Evolutionary conservation across 2,329 filamentous ascomycete species (phyloP).

Genomic region (Byssochlamys sp.): DNA sequence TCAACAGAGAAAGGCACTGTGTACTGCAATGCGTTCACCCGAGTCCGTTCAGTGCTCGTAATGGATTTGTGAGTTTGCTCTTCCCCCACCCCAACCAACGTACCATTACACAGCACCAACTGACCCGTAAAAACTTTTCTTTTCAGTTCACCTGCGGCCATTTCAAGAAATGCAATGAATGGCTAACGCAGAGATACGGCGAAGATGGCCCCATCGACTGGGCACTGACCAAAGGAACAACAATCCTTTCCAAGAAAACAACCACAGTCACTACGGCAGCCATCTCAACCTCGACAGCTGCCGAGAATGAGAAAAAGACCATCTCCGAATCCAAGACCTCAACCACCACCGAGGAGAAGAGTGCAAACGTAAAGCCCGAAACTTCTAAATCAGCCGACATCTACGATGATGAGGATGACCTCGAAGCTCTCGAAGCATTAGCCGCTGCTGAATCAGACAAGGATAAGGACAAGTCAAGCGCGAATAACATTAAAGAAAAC

Average conservation of each 20-base stretch:
- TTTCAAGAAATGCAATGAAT: conserved; percentile 46
- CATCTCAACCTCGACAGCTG: conserved; percentile 7
- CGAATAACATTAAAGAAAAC: conserved; percentile 1
- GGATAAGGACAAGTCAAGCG: background rate
- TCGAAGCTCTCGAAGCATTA: conserved; percentile 34
- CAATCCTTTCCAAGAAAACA: conserved; percentile 5
- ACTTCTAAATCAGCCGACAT: conserved; percentile 11
- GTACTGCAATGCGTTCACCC: conserved; percentile 84
- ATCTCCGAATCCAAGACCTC: conserved; percentile 1
- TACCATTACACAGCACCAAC: background rate
- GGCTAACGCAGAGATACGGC: conserved; percentile 71
- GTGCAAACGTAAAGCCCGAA: conserved; percentile 6
- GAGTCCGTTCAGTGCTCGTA: conserved; percentile 74
- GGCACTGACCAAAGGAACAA: conserved; percentile 46
- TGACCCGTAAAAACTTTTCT: background rate
- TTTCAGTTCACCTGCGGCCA: conserved; percentile 34
- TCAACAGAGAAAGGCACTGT: conserved; percentile 65
- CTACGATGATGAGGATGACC: conserved; percentile 28
- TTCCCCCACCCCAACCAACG: background rate
- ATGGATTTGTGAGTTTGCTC: conserved; percentile 58
- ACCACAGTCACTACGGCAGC: conserved; percentile 3
- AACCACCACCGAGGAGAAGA: background rate
- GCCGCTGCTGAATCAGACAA: conserved; percentile 18
- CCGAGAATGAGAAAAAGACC: conserved; percentile 15
- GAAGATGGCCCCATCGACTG: conserved; percentile 75